Evolutionary conservation across 768 basidiomycete species (phyloP).

Genomic region (Lactarius hatsudake): DNA sequence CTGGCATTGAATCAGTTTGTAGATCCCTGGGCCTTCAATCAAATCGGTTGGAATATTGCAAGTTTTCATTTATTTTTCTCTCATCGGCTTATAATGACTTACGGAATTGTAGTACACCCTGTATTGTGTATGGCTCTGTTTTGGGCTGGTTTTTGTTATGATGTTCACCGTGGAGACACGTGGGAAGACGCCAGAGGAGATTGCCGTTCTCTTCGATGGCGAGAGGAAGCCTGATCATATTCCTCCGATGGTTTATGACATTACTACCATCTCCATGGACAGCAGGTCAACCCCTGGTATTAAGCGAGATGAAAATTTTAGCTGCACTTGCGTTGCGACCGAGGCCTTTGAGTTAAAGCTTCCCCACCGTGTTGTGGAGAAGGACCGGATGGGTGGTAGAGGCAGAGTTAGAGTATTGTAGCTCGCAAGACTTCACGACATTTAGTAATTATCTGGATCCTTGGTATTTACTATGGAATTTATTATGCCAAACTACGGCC

Average conservation of each 20-base stretch:
- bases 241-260: conserved; percentile 46
- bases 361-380: conserved; percentile 9
- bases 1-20: conserved; percentile 79
- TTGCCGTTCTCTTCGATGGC: conserved; percentile 68
- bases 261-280: conserved; percentile 39
- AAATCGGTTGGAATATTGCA: conserved; percentile 44
- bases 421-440: background rate
- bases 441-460: background rate
- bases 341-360: conserved; percentile 9
- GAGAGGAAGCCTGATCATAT: conserved; percentile 45
- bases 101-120: conserved; percentile 45
- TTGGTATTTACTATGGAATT: background rate
- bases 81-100: conserved; percentile 14
- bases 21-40: conserved; percentile 68
- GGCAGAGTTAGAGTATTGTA: background rate
- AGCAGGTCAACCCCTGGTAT: background rate
- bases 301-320: background rate
- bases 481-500: background rate
- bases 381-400: conserved; percentile 6
- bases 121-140: conserved; percentile 60
- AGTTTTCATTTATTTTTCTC: conserved; percentile 17
- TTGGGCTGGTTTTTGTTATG: conserved; percentile 58
- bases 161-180: conserved; percentile 60
- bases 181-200: conserved; percentile 71
- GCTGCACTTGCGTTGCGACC: background rate